Percentiles rank a stretch among this genome's conserved stretches.
phyloP scores from a whole-genome alignment of 139 green algal species.

The Chlorella sp. region DNA sequence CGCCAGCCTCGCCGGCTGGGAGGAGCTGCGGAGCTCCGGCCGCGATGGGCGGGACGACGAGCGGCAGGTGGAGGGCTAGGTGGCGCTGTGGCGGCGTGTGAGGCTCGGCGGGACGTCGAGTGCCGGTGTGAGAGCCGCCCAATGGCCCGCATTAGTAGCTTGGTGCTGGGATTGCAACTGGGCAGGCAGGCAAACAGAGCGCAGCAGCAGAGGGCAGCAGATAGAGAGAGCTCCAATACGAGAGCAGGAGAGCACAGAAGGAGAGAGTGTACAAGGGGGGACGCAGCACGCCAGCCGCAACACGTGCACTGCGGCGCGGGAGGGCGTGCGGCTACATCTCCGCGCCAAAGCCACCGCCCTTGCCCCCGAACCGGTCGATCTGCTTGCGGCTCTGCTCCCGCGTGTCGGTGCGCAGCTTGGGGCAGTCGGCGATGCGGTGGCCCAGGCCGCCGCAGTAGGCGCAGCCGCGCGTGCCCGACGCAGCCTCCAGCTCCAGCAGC shows the following conservation, averaged over 20 bases:
- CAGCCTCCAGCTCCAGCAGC: constrained; percentile 73
- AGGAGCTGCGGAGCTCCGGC: constrained; percentile 37
- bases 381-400: constrained; percentile 56
- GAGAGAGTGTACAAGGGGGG: too few relatives aligned
- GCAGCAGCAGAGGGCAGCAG: too few relatives aligned
- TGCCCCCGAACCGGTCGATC: constrained; percentile 79
- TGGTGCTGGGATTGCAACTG: too few relatives aligned
- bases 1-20: constrained; percentile 55
- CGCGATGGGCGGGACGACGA: constrained; percentile 27
- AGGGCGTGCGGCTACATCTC: constrained; percentile 66
- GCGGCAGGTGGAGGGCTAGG: constrained; percentile 27
- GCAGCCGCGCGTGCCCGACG: constrained; percentile 86
- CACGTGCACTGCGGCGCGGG: not conserved
- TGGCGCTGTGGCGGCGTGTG: too few relatives aligned
- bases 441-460: constrained; percentile 96
- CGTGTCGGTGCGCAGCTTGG: constrained; percentile 86
- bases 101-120: too few relatives aligned
- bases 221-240: too few relatives aligned
- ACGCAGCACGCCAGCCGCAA: too few relatives aligned
- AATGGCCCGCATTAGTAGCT: too few relatives aligned
- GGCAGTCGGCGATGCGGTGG: constrained; percentile 95
- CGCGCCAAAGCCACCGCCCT: constrained; percentile 76
- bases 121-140: too few relatives aligned
- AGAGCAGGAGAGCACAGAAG: too few relatives aligned
- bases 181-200: too few relatives aligned